Percentiles rank a stretch among this genome's conserved stretches.
These are phyloP conservation scores for Nakaseomyces uthaithaninus DNA, from an alignment of 1,139 yeast genomes.

Conservation along the genomic window DNA sequence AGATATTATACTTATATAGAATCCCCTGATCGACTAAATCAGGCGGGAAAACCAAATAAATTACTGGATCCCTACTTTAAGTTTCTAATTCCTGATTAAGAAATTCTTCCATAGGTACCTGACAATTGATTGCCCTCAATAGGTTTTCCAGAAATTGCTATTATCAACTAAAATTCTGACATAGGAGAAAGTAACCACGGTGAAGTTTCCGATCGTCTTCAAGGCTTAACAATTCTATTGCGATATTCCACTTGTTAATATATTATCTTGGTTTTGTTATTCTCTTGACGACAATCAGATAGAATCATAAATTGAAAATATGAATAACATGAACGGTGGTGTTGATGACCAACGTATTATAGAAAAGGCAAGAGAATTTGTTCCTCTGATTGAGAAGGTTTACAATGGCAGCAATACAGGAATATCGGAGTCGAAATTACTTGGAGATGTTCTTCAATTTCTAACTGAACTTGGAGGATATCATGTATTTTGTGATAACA, in stretches of 20 bases:
- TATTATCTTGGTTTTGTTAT: no score
- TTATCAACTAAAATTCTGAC: no score
- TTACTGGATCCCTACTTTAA: no score
- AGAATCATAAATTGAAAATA: not conserved
- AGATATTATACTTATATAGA: not conserved
- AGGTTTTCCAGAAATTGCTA: no score
- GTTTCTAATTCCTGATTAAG: no score
- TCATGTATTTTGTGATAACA: constrained; percentile 53
- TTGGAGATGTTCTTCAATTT: constrained; percentile 27
- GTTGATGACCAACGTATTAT: not conserved
- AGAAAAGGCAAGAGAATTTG: constrained; percentile 17
- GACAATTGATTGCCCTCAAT: no score
- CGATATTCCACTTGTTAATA: no score
- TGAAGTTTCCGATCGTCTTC: no score
- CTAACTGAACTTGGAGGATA: constrained; percentile 20
- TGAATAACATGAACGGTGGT: not conserved
- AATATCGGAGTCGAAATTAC: constrained; percentile 24
- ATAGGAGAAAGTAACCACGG: no score
- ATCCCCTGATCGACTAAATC: not conserved
- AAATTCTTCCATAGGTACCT: no score
- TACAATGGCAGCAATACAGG: constrained; percentile 24
- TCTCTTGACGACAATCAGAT: not conserved
- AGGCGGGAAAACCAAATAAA: no score
- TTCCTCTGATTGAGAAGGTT: constrained; percentile 24
- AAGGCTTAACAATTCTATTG: no score